Evolutionary conservation across 805 yeast species (phyloP).

Genomic region (Hemisphaericaspora nanyangensis): DNA sequence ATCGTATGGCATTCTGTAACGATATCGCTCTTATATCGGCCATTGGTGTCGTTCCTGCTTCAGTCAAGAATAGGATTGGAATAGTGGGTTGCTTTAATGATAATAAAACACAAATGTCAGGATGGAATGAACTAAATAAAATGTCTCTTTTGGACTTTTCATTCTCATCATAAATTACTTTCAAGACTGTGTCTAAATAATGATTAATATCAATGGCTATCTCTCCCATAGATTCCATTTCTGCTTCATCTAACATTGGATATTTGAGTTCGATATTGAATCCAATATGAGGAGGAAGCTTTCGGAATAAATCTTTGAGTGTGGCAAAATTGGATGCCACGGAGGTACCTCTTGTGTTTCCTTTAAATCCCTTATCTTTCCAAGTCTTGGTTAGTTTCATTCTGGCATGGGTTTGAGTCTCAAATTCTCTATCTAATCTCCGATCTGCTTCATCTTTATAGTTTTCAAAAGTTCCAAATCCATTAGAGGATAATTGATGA

Average conservation of each 20-base stretch:
- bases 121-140: constrained; percentile 90
- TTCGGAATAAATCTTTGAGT: constrained; percentile 74
- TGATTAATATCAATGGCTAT: constrained; percentile 77
- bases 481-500: constrained; percentile 28
- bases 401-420: constrained; percentile 47
- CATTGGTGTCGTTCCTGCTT: constrained; percentile 80
- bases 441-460: constrained; percentile 22
- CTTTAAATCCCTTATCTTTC: constrained; percentile 83
- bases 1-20: constrained; percentile 85
- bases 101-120: constrained; percentile 81
- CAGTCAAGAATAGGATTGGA: constrained; percentile 87
- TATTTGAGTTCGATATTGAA: constrained; percentile 93
- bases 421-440: constrained; percentile 32
- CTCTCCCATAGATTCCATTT: constrained; percentile 83
- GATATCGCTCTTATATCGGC: constrained; percentile 87
- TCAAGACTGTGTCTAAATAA: constrained; percentile 84
- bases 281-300: constrained; percentile 79
- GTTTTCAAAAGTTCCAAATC: constrained; percentile 5
- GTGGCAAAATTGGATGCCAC: constrained; percentile 93
- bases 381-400: constrained; percentile 87
- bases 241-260: constrained; percentile 93
- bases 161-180: constrained; percentile 70
- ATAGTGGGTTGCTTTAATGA: constrained; percentile 91
- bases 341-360: constrained; percentile 84
- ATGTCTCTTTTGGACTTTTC: constrained; percentile 79